Conservation (phyloP, 2,329 filamentous ascomycete species). For the Simplicillium sp. region DNA sequence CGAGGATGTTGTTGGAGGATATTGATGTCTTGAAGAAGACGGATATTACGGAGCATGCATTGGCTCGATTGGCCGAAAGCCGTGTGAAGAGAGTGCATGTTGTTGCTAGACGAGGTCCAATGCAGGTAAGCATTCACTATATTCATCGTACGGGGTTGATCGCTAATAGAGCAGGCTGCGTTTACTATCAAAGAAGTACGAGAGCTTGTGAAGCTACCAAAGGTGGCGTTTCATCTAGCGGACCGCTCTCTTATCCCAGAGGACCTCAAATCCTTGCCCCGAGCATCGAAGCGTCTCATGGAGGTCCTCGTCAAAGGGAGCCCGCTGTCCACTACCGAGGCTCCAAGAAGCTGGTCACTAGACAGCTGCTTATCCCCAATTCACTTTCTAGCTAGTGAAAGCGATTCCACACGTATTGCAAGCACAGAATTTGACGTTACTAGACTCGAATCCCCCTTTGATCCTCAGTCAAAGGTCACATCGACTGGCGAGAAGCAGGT, state of each 20-base stretch:
- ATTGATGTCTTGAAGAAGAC: constrained; percentile 67
- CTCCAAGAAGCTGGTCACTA: constrained; percentile 68
- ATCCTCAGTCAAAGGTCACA: constrained; percentile 36
- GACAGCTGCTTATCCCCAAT: constrained; percentile 77
- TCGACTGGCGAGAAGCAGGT: constrained; percentile 38
- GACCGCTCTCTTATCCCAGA: constrained; percentile 57
- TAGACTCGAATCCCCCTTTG: constrained; percentile 44
- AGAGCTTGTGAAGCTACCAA: constrained; percentile 71
- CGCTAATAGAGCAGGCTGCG: constrained; percentile 49
- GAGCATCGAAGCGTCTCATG: constrained; percentile 67
- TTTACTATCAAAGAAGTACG: constrained; percentile 94
- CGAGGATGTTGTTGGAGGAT: constrained; percentile 72
- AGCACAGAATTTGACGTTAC: constrained; percentile 60
- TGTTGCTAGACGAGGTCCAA: constrained; percentile 80
- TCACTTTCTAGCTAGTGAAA: constrained; percentile 47
- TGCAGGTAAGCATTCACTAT: constrained; percentile 52
- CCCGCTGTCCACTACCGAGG: constrained; percentile 31
- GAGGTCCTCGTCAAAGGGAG: constrained; percentile 75
- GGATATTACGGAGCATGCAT: constrained; percentile 79
- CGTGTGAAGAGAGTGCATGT: constrained; percentile 71
- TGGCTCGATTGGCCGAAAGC: constrained; percentile 64
- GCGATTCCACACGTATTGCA: constrained; percentile 41
- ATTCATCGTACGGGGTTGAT: neutral
- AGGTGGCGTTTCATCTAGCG: constrained; percentile 63
- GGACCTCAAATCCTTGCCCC: constrained; percentile 59